These are phyloP conservation scores for Digitaria exilis DNA, from an alignment of 202 grass and related monocot species.

Conservation along the genomic window DNA sequence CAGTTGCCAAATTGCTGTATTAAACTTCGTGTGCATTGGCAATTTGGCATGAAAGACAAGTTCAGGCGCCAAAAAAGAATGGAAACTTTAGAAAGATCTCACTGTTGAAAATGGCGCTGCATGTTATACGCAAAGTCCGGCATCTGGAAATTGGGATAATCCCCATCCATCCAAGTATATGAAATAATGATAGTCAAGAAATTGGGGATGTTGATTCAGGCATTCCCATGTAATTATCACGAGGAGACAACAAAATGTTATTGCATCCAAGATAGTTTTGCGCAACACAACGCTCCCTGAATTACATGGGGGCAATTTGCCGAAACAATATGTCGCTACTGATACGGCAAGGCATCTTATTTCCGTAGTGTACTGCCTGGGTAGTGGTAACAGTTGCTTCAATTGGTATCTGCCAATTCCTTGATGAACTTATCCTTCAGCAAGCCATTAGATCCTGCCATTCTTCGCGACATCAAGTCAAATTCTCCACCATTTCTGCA, in stretches of 20 bases:
- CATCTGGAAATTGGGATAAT: neutral
- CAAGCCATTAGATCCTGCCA: slow-evolving; percentile 81
- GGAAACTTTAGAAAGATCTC: no score
- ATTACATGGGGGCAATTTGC: slow-evolving; percentile 2
- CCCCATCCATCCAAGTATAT: neutral
- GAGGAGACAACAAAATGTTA: neutral
- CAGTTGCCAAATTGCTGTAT: neutral
- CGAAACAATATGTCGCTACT: neutral
- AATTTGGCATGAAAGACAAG: neutral
- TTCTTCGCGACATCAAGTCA: slow-evolving; percentile 72
- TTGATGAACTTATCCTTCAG: slow-evolving; percentile 79
- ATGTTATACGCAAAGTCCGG: no score
- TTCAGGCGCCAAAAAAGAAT: neutral
- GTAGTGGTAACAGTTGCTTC: slow-evolving; percentile 3
- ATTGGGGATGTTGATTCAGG: neutral
- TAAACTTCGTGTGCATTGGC: neutral
- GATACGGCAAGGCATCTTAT: neutral
- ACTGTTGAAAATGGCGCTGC: no score
- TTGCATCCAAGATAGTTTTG: neutral
- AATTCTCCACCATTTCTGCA: slow-evolving; percentile 76
- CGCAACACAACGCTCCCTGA: neutral
- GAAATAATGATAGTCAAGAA: neutral
- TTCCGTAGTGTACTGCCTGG: slow-evolving; percentile 22
- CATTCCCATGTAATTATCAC: neutral
- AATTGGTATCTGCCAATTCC: slow-evolving; percentile 46